Evolutionary conservation across 1,139 yeast species (phyloP), one percentile per base, ranked within the genome.

Genomic region (Taphrina communis): DNA sequence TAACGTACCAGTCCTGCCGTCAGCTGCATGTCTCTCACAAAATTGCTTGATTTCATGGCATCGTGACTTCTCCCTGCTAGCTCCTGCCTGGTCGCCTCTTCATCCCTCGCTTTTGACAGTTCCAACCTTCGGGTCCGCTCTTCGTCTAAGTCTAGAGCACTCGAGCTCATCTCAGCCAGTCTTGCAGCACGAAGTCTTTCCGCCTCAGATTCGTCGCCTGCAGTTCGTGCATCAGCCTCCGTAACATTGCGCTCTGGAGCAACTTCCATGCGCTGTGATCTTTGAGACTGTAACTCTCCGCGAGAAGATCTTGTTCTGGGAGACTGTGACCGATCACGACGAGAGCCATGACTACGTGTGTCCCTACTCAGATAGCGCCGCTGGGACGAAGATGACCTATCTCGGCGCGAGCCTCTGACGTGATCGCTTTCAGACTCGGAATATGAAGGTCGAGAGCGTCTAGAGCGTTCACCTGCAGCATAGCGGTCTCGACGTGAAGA

Each of bases 141-240:
- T 8, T 38, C 31, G n/a, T 68, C 70, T 11, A 68, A 50, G 19
- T 55, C 66, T 35, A 53, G 38, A 12, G 70, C 70, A 50, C 57
- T 56, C 25, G 44, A 25, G 9, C 35, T 57, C 70, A 68, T 68
- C 11, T 60, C 70, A 19, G 66, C 66, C n/a, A 68, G 61, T 9
- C 42, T 41, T 14, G 38, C 39, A 8, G 65, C 66, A 12, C 66
- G 59, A 19, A 39, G 38, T 14, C 42, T 44, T 17, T 44, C 61
- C 35, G 31, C 35, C 2, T 55, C 70, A 14, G n/a, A 11, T 21
- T 50, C 53, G 11, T 35, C 58, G 12, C 2, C 58, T 14, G 38
- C 44, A 39, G 2, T 2, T 7, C 17, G 8, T 14, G 19, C 19
- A 7, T n/a, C 19, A 2, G 2, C 19, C 6, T 6, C 48, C n/a